These are phyloP conservation scores for Globisporangium paddicum DNA, from an alignment of 352 stramenopile species.

Conservation along the genomic window DNA sequence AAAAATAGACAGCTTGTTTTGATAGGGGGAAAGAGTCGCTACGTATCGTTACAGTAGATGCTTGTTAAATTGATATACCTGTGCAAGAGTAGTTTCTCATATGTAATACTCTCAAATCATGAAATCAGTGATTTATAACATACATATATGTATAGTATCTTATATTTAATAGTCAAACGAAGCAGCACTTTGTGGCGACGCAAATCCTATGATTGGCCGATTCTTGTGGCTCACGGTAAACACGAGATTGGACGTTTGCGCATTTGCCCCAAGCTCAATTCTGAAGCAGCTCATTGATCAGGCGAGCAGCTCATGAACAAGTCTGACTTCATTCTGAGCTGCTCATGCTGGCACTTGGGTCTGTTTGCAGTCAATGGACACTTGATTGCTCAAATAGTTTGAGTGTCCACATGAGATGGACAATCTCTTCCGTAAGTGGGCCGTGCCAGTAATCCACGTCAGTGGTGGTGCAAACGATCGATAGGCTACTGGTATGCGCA, in stretches of 20 bases:
- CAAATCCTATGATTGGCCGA: slow-evolving; percentile 6
- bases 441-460: too few relatives aligned
- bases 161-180: background rate
- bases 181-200: background rate
- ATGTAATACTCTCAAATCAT: too few relatives aligned
- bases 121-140: too few relatives aligned
- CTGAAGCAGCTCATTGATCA: too few relatives aligned
- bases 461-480: too few relatives aligned
- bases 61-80: background rate
- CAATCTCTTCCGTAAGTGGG: too few relatives aligned
- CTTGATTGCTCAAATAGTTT: too few relatives aligned
- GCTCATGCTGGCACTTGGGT: too few relatives aligned
- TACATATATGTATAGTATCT: background rate
- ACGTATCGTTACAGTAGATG: background rate
- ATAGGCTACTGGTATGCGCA: too few relatives aligned
- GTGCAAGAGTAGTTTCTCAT: background rate
- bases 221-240: background rate
- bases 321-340: background rate
- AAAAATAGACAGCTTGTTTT: background rate
- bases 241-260: slow-evolving; percentile 15
- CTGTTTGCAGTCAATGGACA: too few relatives aligned
- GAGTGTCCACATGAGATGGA: too few relatives aligned
- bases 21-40: background rate
- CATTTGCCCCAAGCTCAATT: slow-evolving; percentile 6
- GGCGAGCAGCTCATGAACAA: background rate